Base-by-base conservation (phyloP, 225 moss, liverwort and hornwort species). In the Thuidium tamariscinum region DNA sequence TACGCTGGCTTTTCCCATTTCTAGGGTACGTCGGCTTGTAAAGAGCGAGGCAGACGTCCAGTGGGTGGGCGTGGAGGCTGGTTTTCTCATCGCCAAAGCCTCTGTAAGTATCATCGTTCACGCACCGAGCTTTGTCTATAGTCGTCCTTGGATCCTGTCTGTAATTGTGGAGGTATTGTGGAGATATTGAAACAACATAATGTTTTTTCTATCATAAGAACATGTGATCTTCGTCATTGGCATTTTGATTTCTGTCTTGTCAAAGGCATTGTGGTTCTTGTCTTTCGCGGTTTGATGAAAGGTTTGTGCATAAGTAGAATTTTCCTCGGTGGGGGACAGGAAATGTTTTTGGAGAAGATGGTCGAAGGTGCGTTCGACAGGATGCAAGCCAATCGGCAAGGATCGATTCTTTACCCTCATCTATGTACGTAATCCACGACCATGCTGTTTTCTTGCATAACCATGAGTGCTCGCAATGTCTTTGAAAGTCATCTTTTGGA, bases 41-140 rank as follows among this genome's bases (percentile, higher is more conserved):
- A 98, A 96, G 91, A 98, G 96, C 89, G 98, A 95, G 90, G 94
- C 91, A 80, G 96, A 96, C 30, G 92, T 94, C 48, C 96, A 95
- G 74, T 95, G 93, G 93, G 95, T 98, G 64, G 96, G 95, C 56
- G 92, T 91, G 81, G 98, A 98, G 86, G 98, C 98, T 61, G 95
- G 95, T 54, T 98, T 93, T 83, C 95, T 98, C 89, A 93, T 98
- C 86, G 96, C 98, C 86, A 98, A 98, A 90, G 95, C 98, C 88
- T 93, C 96, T 80, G 97, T 97, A 87, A 91, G 93, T 88, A 36
- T 29, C 55, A 36, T 26, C 69, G 23, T 88, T 46, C 17, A 67
- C 26, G 49, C 76, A 36, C 17, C 54, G 36, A 55, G 59, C 69
- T 63, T 67, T 69, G 23, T 68, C 37, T 66, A 2, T 44, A 72